phyloP scores from a whole-genome alignment of 306 rosid species.

The Lagenaria siceraria region DNA sequence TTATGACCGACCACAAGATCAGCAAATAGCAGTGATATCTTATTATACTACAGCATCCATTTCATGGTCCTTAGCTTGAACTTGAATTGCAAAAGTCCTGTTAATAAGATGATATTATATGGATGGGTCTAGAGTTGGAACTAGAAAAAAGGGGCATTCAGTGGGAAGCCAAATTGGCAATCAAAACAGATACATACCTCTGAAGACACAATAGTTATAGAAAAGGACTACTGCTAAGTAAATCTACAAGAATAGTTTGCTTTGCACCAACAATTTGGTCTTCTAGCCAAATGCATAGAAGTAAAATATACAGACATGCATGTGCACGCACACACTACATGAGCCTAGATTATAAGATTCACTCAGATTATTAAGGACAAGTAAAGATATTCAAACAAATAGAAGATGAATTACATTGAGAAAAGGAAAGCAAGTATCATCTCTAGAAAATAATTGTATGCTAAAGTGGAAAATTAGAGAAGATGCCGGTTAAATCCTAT shows the following conservation, averaged over 20 bases:
- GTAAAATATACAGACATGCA: not conserved
- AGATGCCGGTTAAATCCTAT: not conserved
- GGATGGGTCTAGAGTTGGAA: conserved; percentile 5
- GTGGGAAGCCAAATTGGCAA: conserved; percentile 3
- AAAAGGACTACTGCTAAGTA: not conserved
- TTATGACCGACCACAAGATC: conserved; percentile 6
- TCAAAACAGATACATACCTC: conserved; percentile 7
- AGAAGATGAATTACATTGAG: not conserved
- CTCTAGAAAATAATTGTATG: not conserved
- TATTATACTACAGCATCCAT: conserved; percentile 3
- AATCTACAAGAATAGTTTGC: not conserved
- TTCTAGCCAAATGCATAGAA: not conserved
- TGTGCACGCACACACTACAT: not conserved
- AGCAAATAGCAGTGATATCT: not conserved
- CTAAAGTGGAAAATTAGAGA: not conserved
- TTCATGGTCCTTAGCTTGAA: conserved; percentile 4
- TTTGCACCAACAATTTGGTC: not conserved
- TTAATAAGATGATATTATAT: conserved; percentile 3
- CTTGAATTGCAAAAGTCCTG: conserved; percentile 8
- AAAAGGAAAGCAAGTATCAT: not conserved
- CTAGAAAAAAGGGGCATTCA: not conserved
- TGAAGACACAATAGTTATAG: not conserved
- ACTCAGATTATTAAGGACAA: not conserved
- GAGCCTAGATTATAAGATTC: not conserved
- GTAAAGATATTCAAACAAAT: not conserved